Evolutionary conservation across 495 filamentous ascomycete genomes (phyloP).

Genomic region (Immersiella caudata): DNA sequence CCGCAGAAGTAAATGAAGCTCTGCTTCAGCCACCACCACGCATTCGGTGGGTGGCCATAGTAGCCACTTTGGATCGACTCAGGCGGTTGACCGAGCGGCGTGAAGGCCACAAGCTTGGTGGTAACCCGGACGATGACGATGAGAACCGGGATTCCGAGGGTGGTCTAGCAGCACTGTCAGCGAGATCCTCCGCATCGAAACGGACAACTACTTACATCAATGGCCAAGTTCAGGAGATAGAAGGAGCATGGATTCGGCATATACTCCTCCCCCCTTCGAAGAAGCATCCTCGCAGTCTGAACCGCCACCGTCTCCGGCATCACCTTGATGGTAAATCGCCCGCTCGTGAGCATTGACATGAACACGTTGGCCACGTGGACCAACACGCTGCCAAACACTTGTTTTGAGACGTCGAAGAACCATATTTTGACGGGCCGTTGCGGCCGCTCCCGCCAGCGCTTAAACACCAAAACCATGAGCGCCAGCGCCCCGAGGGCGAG

Average conservation of each 20-base stretch:
- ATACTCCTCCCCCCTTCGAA: slow-evolving; percentile 56
- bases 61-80: slow-evolving; percentile 91
- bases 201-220: slow-evolving; percentile 73
- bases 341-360: slow-evolving; percentile 92
- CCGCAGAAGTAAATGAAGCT: slow-evolving; percentile 93
- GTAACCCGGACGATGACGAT: slow-evolving; percentile 80
- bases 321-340: slow-evolving; percentile 62
- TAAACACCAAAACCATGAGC: slow-evolving; percentile 83
- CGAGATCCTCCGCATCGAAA: neutral
- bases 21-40: slow-evolving; percentile 93
- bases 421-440: slow-evolving; percentile 92
- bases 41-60: slow-evolving; percentile 82
- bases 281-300: slow-evolving; percentile 20
- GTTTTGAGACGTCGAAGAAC: slow-evolving; percentile 96
- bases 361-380: slow-evolving; percentile 89
- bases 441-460: slow-evolving; percentile 87
- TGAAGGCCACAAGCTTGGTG: slow-evolving; percentile 70
- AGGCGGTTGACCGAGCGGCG: slow-evolving; percentile 74
- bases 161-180: slow-evolving; percentile 64
- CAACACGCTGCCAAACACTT: slow-evolving; percentile 91
- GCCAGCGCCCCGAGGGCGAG: slow-evolving; percentile 83
- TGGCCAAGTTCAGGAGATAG: slow-evolving; percentile 88
- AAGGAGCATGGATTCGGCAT: slow-evolving; percentile 94
- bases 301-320: slow-evolving; percentile 42
- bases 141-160: slow-evolving; percentile 89